Evolutionary conservation across 1,139 yeast genomes (phyloP).

Genomic region (Sugiyamaella sp.): DNA sequence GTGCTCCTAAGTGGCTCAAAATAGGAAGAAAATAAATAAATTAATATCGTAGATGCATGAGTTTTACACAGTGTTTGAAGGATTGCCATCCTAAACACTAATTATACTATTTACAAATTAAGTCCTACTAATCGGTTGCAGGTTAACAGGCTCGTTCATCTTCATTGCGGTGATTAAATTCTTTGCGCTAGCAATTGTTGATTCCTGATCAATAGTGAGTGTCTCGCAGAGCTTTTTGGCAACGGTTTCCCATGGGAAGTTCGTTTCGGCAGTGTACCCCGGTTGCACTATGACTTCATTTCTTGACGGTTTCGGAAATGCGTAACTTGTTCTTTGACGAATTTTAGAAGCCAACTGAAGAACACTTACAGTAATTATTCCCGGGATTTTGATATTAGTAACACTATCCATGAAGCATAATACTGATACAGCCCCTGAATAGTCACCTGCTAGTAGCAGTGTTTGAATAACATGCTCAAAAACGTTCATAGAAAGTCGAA

Average conservation of each 20-base stretch:
- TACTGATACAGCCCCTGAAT: slow-evolving; percentile 30
- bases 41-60: slow-evolving; percentile 7
- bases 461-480: slow-evolving; percentile 35
- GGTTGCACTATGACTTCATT: slow-evolving; percentile 26
- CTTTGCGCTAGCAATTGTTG: slow-evolving; percentile 3
- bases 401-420: slow-evolving; percentile 33
- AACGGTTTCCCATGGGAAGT: slow-evolving; percentile 27
- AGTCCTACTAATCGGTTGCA: neutral
- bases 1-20: slow-evolving; percentile 33
- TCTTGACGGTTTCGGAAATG: slow-evolving; percentile 25
- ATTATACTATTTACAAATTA: neutral
- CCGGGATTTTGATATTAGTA: slow-evolving; percentile 28
- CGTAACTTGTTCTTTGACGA: slow-evolving; percentile 15
- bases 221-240: slow-evolving; percentile 16
- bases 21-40: slow-evolving; percentile 27
- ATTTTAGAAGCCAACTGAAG: slow-evolving; percentile 29
- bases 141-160: neutral
- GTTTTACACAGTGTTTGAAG: neutral
- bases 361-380: slow-evolving; percentile 27
- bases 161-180: neutral
- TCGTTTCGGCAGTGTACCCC: slow-evolving; percentile 22
- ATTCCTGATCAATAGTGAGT: neutral
- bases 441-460: slow-evolving; percentile 30
- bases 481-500: slow-evolving; percentile 30
- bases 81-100: too few relatives aligned